phyloP scores from a whole-genome alignment of 192 early-diverging fungal species.

The Phlyctochytrium bullatum region DNA sequence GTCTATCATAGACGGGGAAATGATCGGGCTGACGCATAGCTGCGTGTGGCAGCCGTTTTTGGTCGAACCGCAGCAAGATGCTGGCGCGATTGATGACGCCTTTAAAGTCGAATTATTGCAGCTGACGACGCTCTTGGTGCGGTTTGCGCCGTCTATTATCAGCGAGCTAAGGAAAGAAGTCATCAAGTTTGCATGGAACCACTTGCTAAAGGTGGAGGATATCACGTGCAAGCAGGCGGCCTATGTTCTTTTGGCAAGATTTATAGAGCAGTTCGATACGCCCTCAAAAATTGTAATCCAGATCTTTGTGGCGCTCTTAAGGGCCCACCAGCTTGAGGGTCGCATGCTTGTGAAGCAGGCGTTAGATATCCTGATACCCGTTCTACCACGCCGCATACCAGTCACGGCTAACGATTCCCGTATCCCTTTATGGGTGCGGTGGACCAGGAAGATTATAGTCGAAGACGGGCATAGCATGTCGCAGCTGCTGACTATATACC shows the following conservation, averaged over 20 bases:
- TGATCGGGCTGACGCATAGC: conserved; percentile 59
- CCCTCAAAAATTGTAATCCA: conserved; percentile 75
- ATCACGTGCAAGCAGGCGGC: conserved; percentile 93
- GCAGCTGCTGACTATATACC: conserved; percentile 89
- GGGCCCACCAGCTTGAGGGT: conserved; percentile 87
- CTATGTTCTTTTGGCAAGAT: conserved; percentile 88
- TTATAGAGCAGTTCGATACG: conserved; percentile 91
- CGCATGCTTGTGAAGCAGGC: conserved; percentile 88
- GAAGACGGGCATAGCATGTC: conserved; percentile 88
- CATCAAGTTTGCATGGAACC: conserved; percentile 79
- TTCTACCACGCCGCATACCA: conserved; percentile 80
- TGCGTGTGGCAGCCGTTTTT: conserved; percentile 58
- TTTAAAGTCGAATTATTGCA: conserved; percentile 82
- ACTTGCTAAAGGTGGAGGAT: conserved; percentile 67
- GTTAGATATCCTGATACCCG: conserved; percentile 88
- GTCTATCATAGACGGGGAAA: conserved; percentile 57
- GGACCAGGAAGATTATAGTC: conserved; percentile 77
- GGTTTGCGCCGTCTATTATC: conserved; percentile 73
- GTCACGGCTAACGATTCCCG: conserved; percentile 21
- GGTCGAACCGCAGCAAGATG: conserved; percentile 38
- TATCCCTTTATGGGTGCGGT: conserved; percentile 81
- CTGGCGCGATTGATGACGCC: conserved; percentile 36
- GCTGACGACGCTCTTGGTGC: conserved; percentile 83
- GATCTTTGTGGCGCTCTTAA: conserved; percentile 81
- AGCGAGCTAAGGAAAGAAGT: conserved; percentile 70